Percentiles rank a stretch among this genome's conserved stretches.
Conservation (phyloP, 129 eudicot species). For the Glebionis coronaria region DNA sequence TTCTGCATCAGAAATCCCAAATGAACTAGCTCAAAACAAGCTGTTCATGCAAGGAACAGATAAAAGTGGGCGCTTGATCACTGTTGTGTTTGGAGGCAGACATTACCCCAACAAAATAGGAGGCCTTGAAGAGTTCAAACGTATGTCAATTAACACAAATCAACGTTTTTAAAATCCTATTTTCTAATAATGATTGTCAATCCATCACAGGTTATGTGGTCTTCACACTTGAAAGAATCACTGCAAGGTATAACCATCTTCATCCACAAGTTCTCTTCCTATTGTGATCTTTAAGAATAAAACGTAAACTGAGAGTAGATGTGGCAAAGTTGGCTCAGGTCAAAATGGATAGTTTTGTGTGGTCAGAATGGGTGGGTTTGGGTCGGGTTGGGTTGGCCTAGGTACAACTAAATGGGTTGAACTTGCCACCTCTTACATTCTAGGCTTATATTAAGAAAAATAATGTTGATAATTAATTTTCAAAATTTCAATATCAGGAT, state of each 20-base stretch:
- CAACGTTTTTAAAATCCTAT: no score
- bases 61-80: constrained; percentile 57
- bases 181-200: background rate
- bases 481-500: constrained; percentile 28
- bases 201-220: constrained; percentile 63
- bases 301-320: background rate
- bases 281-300: background rate
- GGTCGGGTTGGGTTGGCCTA: background rate
- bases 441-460: background rate
- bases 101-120: constrained; percentile 53
- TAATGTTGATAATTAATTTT: background rate
- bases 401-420: background rate
- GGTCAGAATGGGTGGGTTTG: background rate
- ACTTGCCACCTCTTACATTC: background rate
- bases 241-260: constrained; percentile 41
- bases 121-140: constrained; percentile 59
- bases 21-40: constrained; percentile 65
- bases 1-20: constrained; percentile 45
- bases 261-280: background rate
- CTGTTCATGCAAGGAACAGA: constrained; percentile 68
- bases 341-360: background rate
- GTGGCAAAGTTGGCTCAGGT: background rate
- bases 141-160: constrained; percentile 28
- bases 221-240: constrained; percentile 59
- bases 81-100: constrained; percentile 42